Conservation (phyloP, 78 protist genomes). For the Paulinella micropora region DNA sequence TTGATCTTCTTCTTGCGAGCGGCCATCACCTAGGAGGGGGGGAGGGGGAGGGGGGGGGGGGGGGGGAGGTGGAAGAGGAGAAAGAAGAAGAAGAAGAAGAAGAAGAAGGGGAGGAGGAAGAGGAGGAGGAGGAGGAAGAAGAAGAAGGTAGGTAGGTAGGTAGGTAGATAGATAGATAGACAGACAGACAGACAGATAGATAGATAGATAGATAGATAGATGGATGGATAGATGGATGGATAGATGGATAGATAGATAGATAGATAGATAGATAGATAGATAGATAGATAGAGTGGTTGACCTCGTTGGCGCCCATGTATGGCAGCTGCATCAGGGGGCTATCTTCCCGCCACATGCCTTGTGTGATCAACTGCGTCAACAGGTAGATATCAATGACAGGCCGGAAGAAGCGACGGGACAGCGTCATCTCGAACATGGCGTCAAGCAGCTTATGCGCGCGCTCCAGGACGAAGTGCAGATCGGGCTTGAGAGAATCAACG, state of each 20-base stretch:
- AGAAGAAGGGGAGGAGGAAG: too few relatives aligned
- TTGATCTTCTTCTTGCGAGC: too few relatives aligned
- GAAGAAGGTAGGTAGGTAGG: too few relatives aligned
- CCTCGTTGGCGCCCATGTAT: neutral
- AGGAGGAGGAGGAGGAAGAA: too few relatives aligned
- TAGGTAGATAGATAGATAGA: too few relatives aligned
- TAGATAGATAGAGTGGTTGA: neutral
- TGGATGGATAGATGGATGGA: too few relatives aligned
- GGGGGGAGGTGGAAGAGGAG: too few relatives aligned
- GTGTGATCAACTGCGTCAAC: conserved; percentile 15
- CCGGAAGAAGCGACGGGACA: neutral
- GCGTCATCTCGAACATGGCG: conserved; percentile 2
- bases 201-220: too few relatives aligned
- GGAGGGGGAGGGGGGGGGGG: too few relatives aligned
- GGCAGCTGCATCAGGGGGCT: neutral
- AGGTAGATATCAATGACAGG: neutral
- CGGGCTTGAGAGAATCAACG: neutral
- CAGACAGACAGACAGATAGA: too few relatives aligned
- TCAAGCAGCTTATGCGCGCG: neutral
- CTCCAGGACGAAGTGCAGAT: neutral
- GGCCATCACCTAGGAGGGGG: too few relatives aligned
- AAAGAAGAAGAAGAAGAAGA: too few relatives aligned
- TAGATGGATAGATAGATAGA: neutral
- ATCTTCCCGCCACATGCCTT: conserved; percentile 4
- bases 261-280: neutral